A percentile compares a stretch with the other conserved stretches of the same genome.
phyloP scores from a whole-genome alignment of 768 basidiomycete species.

The Sarcodon aspratus region DNA sequence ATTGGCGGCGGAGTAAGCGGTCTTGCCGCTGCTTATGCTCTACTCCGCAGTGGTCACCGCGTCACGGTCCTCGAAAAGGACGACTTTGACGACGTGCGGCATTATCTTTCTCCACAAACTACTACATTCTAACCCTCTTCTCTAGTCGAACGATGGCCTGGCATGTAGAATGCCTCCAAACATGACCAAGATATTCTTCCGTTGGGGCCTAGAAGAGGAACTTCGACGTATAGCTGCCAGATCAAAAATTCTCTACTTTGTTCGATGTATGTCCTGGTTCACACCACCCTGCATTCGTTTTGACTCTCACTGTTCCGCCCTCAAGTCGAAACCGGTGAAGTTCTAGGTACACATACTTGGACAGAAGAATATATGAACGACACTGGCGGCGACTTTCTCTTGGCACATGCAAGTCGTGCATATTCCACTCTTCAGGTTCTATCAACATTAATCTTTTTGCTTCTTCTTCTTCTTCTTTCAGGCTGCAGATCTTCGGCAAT shows the following conservation, averaged over 20 bases:
- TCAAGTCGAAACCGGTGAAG: conserved; percentile 31
- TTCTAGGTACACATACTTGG: conserved; percentile 34
- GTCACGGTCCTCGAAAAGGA: conserved; percentile 22
- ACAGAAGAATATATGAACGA: conserved; percentile 35
- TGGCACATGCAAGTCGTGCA: conserved; percentile 28
- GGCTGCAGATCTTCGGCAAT: conserved; percentile 16
- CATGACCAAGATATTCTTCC: conserved; percentile 39
- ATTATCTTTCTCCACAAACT: not conserved
- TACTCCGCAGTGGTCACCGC: conserved; percentile 22
- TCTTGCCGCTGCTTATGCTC: conserved; percentile 22
- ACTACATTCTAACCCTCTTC: not conserved
- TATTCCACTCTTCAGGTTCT: not conserved
- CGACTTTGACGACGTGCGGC: conserved; percentile 15
- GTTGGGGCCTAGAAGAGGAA: conserved; percentile 41
- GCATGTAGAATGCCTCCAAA: conserved; percentile 45
- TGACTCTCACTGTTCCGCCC: not conserved
- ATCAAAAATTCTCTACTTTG: conserved; percentile 12
- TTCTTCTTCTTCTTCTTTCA: conserved; percentile 1
- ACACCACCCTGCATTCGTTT: not conserved
- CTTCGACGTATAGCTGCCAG: conserved; percentile 22
- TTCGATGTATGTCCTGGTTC: conserved; percentile 3
- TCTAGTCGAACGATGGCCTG: conserved; percentile 10
- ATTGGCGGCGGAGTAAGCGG: conserved; percentile 23
- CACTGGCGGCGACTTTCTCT: conserved; percentile 35
- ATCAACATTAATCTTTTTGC: not conserved